A percentile compares a stretch with the other conserved stretches of the same genome.
These are phyloP conservation scores for Staphylotrichum tortipilum DNA, from an alignment of 495 filamentous ascomycete species.

Conservation along the genomic window DNA sequence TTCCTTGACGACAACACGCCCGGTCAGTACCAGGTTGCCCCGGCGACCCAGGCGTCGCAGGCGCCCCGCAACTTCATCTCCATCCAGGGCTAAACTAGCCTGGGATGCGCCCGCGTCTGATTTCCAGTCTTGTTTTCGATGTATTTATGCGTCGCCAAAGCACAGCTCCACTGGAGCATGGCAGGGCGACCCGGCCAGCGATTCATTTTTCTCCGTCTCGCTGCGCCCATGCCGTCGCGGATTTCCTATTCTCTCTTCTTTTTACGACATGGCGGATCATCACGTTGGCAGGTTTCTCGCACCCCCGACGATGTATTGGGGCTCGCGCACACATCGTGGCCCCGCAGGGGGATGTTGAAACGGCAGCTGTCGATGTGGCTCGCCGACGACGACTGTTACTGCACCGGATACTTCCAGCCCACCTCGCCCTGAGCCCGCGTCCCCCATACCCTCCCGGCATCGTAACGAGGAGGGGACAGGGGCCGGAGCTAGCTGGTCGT, in stretches of 20 bases:
- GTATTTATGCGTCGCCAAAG: background rate
- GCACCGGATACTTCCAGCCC: background rate
- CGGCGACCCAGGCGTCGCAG: too few species aligned
- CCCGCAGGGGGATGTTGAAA: background rate
- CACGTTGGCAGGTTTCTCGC: background rate
- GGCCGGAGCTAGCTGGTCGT: background rate
- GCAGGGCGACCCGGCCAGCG: background rate
- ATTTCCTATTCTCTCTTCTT: conserved; percentile 3
- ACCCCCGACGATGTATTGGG: background rate
- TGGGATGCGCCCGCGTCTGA: background rate
- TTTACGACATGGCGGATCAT: background rate
- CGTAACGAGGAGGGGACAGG: background rate
- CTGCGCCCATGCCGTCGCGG: background rate
- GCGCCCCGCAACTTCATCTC: conserved; percentile 22
- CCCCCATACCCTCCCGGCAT: background rate
- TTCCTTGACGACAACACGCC: conserved; percentile 1
- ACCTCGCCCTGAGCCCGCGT: background rate
- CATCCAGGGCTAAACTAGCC: conserved; percentile 21
- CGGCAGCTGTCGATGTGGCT: conserved; percentile 2
- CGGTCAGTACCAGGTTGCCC: background rate
- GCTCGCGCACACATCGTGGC: background rate
- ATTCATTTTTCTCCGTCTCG: background rate
- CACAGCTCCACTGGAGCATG: background rate
- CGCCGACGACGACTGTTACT: background rate
- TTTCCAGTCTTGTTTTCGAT: conserved; percentile 1